Conservation (phyloP, 78 protist species). For the Dictyostelium brefeldianum region DNA sequence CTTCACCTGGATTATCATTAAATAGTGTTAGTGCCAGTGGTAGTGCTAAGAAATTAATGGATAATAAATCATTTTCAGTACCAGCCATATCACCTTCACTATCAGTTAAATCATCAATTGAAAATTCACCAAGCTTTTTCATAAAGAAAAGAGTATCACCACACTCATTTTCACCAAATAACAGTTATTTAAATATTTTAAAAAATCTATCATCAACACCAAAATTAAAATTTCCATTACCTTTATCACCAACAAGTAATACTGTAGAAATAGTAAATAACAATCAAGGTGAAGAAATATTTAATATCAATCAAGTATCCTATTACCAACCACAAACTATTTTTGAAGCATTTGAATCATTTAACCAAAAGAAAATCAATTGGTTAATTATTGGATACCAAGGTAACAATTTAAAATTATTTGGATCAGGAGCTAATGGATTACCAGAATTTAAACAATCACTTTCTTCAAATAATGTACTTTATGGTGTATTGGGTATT, state of each 20-base stretch:
- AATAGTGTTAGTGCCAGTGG: slow-evolving; percentile 5
- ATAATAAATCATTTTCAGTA: background rate
- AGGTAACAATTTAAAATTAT: background rate
- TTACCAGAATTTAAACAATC: slow-evolving; percentile 35
- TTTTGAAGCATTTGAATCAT: background rate
- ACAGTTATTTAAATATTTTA: background rate
- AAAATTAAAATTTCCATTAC: background rate
- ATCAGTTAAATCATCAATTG: background rate
- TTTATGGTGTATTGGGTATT: slow-evolving; percentile 16
- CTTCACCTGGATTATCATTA: background rate
- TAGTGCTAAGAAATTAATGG: background rate
- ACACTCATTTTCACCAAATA: background rate
- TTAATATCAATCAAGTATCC: background rate
- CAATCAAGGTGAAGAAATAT: background rate
- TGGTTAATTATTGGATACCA: slow-evolving; percentile 51
- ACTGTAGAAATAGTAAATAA: background rate
- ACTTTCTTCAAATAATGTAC: background rate
- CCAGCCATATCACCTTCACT: background rate
- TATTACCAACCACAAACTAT: background rate
- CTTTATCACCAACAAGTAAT: slow-evolving; percentile 21
- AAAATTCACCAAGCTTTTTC: background rate
- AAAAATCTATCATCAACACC: background rate
- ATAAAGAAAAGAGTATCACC: background rate
- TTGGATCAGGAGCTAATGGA: slow-evolving; percentile 30
- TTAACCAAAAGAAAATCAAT: slow-evolving; percentile 18